phyloP scores from a whole-genome alignment of 192 early-diverging fungal species.

The Podila minutissima region DNA sequence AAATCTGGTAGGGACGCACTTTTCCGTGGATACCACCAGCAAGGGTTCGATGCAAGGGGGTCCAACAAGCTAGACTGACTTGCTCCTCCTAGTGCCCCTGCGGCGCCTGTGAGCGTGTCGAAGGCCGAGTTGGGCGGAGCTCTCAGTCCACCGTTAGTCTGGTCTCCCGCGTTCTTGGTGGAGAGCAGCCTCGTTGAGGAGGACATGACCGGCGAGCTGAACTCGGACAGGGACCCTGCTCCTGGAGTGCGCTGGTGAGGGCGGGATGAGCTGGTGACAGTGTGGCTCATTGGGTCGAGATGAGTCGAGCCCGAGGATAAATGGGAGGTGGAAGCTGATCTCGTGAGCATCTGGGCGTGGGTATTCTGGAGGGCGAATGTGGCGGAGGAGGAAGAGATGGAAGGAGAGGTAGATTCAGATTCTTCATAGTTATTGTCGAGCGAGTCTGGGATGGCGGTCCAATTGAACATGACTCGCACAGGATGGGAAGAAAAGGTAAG shows the following conservation, averaged over 20 bases:
- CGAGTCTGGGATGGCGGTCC: conserved; percentile 39
- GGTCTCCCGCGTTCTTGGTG: neutral
- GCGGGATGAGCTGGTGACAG: conserved; percentile 11
- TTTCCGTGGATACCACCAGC: conserved; percentile 35
- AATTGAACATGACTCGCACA: conserved; percentile 27
- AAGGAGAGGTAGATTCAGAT: conserved; percentile 19
- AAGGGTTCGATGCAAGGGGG: neutral
- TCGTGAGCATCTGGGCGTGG: conserved; percentile 21
- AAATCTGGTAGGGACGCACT: conserved; percentile 50
- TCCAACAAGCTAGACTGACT: conserved; percentile 9
- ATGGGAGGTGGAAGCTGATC: conserved; percentile 39
- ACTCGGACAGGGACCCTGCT: conserved; percentile 22
- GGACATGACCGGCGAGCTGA: conserved; percentile 6
- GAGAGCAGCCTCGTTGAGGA: conserved; percentile 1
- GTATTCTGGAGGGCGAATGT: neutral
- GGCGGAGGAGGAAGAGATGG: neutral
- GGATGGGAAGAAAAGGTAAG: no score
- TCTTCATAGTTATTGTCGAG: conserved; percentile 50
- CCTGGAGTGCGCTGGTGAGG: conserved; percentile 12
- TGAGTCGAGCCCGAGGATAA: conserved; percentile 24
- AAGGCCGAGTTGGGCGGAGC: conserved; percentile 3
- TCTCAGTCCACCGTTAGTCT: conserved; percentile 6
- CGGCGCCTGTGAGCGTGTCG: conserved; percentile 4
- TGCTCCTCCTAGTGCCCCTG: neutral
- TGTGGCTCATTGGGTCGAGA: conserved; percentile 2